phyloP scores from a whole-genome alignment of 495 filamentous ascomycete genomes.

The Chaetomium tenue region DNA sequence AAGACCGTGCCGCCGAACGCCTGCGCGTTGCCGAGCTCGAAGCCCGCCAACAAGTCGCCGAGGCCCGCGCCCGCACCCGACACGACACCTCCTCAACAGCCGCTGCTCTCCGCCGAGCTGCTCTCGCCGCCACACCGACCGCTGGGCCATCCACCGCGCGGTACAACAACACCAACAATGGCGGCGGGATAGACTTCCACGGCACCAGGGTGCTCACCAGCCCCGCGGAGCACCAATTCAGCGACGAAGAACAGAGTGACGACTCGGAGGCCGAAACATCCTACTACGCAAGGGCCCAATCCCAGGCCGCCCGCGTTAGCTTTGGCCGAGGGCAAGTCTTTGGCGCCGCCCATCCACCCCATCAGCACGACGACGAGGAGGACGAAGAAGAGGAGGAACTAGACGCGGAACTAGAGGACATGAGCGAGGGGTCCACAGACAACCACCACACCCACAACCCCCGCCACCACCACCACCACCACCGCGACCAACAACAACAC shows the following conservation, averaged over 20 bases:
- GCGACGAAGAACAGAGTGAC: slow-evolving; percentile 21
- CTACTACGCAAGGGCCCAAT: slow-evolving; percentile 24
- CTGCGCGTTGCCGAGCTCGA: slow-evolving; percentile 27
- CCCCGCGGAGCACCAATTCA: slow-evolving; percentile 9
- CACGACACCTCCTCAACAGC: slow-evolving; percentile 24
- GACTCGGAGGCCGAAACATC: slow-evolving; percentile 28
- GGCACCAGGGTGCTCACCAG: background rate
- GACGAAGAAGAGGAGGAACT: slow-evolving; percentile 29
- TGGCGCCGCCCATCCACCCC: slow-evolving; percentile 21
- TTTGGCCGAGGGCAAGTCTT: background rate
- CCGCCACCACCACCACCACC: slow-evolving; percentile 14
- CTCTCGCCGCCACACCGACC: slow-evolving; percentile 15
- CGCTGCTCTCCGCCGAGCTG: slow-evolving; percentile 22
- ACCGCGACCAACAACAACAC: slow-evolving; percentile 3
- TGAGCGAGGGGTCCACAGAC: background rate
- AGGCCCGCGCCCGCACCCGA: slow-evolving; percentile 32
- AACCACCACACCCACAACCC: background rate
- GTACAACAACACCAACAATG: background rate
- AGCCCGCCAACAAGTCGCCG: slow-evolving; percentile 23
- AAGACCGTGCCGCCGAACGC: slow-evolving; percentile 54
- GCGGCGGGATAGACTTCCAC: background rate
- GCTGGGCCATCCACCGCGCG: background rate
- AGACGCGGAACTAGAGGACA: background rate
- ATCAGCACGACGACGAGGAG: slow-evolving; percentile 6
- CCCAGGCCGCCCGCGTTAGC: slow-evolving; percentile 16